Evolutionary conservation across 1,284 basidiomycete genomes (phyloP), one percentile per base, ranked within the genome.

Genomic region (Boletus subluridellus): DNA sequence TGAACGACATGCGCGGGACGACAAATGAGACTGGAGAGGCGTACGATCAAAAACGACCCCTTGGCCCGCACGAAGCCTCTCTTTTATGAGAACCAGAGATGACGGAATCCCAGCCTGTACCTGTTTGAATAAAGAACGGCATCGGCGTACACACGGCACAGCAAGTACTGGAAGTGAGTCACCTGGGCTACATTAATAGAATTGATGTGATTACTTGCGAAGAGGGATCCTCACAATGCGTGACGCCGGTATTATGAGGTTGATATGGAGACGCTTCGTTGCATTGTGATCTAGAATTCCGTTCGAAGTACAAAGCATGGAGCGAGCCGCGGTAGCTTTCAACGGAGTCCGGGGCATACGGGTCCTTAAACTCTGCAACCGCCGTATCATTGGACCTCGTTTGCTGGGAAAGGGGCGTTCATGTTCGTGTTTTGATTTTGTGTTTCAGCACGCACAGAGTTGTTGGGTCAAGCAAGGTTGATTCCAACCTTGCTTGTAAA

Each of bases 391-490:
- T 3, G 39, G n/a, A n/a, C 11, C 17, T 21, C 39, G 39, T 11
- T 21, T 41, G n/a, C 9, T n/a, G 39, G 21, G 9, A 41, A 41
- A n/a, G 12, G 10, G 3, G n/a, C 9, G n/a, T 41, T n/a, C 38
- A 35, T 47, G 47, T 54, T 21, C 45, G 42, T 54, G 44, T 52
- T 47, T 21, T 21, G 14, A 45, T 24, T 5, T 45, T 24, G 52
- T 30, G 69, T 71, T 70, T 68, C 71, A 59, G 49, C 49, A 30
- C 38, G 52, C 66, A 63, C 51, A 60, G 58, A 62, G 39, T 55
- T 46, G 45, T 52, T 21, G 39, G 15, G 49, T 42, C 17, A 24
- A n/a, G 35, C 58, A 45, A 42, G 44, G 55, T 47, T 54, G 41
- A 55, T 21, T 21, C 10, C 1, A 32, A 5, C 5, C 10, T 30